phyloP scores from a whole-genome alignment of 1,139 yeast species.

The Sugiyamaella castrensis region DNA sequence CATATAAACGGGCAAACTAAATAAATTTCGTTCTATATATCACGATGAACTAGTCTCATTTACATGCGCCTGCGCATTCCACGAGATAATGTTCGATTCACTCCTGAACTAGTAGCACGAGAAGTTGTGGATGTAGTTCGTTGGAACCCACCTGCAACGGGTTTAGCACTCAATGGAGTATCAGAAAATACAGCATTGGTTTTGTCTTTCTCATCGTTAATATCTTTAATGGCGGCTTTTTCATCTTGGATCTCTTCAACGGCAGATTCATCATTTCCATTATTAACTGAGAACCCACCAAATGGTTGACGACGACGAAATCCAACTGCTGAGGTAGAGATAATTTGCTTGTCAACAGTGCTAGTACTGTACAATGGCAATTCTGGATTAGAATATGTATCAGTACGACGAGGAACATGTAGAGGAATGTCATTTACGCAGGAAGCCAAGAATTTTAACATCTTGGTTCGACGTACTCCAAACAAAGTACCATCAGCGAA shows the following conservation, averaged over 20 bases:
- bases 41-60: background rate
- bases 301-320: constrained; percentile 11
- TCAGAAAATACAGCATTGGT: constrained; percentile 8
- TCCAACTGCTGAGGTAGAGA: background rate
- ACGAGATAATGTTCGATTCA: constrained; percentile 9
- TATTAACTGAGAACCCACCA: constrained; percentile 5
- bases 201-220: background rate
- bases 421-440: constrained; percentile 37
- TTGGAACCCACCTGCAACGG: background rate
- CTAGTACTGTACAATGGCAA: constrained; percentile 29
- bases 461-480: constrained; percentile 34
- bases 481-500: constrained; percentile 36
- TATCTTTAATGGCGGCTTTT: background rate
- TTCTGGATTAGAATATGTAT: constrained; percentile 36
- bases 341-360: background rate
- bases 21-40: background rate
- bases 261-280: background rate
- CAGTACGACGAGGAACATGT: constrained; percentile 38
- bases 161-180: constrained; percentile 5
- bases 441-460: constrained; percentile 34
- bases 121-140: constrained; percentile 10
- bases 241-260: background rate
- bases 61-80: constrained; percentile 8
- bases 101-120: constrained; percentile 13
- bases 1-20: background rate